phyloP scores from a whole-genome alignment of 768 basidiomycete genomes.

The Mycena vitilis region DNA sequence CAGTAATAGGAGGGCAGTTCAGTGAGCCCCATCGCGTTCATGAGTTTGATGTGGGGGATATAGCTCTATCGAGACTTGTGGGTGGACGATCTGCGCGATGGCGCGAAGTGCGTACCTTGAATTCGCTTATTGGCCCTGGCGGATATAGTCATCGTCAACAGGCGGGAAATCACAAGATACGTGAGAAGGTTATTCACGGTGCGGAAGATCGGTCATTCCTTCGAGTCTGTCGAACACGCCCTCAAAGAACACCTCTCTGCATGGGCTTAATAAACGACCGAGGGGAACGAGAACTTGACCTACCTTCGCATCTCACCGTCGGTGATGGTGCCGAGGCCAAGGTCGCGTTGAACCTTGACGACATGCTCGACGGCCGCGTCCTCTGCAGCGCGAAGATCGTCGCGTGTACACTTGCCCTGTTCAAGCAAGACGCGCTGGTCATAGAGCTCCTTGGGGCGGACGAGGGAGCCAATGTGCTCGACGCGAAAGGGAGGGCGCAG shows the following conservation, averaged over 20 bases:
- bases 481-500: conserved; percentile 57
- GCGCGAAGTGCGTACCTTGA: conserved; percentile 54
- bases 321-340: conserved; percentile 70
- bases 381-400: conserved; percentile 61
- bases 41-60: conserved; percentile 58
- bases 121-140: conserved; percentile 58
- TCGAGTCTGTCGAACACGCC: conserved; percentile 76
- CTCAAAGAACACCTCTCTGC: conserved; percentile 68
- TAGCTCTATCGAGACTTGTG: conserved; percentile 48
- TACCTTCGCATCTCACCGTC: conserved; percentile 68
- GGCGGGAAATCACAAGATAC: conserved; percentile 15
- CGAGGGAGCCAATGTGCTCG: conserved; percentile 73
- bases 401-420: conserved; percentile 50
- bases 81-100: conserved; percentile 8
- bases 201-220: conserved; percentile 67
- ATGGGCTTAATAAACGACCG: neutral
- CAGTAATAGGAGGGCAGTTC: conserved; percentile 57
- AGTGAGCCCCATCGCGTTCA: conserved; percentile 53
- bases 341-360: conserved; percentile 63
- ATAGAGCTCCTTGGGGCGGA: conserved; percentile 64
- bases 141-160: conserved; percentile 12
- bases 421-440: conserved; percentile 59
- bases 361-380: conserved; percentile 66
- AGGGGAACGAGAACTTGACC: conserved; percentile 15
- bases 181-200: conserved; percentile 49